phyloP scores from a whole-genome alignment of 345 rosid species.

The Nasturtium officinale region DNA sequence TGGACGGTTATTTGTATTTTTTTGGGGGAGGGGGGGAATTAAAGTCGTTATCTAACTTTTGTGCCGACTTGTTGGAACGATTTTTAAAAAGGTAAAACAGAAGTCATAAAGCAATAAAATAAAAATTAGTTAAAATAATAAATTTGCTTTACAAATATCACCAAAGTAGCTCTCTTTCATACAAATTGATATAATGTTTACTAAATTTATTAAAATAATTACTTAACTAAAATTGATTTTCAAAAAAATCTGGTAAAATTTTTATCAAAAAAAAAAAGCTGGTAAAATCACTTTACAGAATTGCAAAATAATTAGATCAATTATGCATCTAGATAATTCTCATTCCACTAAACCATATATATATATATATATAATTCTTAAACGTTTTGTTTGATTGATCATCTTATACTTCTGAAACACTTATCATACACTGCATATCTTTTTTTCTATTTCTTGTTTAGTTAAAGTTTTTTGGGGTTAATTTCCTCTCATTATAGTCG shows the following conservation, averaged over 20 bases:
- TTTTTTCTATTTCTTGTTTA: too few relatives aligned
- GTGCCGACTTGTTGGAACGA: conserved; percentile 41
- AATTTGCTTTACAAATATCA: conserved; percentile 14
- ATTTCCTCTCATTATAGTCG: neutral
- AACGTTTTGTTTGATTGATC: too few relatives aligned
- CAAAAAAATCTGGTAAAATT: neutral
- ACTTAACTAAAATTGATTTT: neutral
- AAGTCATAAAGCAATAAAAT: neutral
- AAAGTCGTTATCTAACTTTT: conserved; percentile 12
- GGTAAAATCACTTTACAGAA: neutral
- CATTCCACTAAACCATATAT: neutral
- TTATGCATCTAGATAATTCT: neutral
- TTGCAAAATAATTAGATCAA: neutral
- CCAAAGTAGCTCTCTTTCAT: conserved; percentile 19
- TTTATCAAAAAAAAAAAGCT: neutral
- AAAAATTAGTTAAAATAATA: neutral
- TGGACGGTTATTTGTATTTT: conserved; percentile 14
- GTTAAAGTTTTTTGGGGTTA: too few relatives aligned
- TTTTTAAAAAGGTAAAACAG: neutral
- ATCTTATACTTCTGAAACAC: neutral
- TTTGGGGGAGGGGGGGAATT: too few relatives aligned
- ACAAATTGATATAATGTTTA: conserved; percentile 15
- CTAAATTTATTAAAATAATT: neutral
- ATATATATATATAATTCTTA: too few relatives aligned
- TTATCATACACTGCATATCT: too few relatives aligned